Conservation (phyloP, 2,329 filamentous ascomycete species). For the Cryphonectria carpinicola region DNA sequence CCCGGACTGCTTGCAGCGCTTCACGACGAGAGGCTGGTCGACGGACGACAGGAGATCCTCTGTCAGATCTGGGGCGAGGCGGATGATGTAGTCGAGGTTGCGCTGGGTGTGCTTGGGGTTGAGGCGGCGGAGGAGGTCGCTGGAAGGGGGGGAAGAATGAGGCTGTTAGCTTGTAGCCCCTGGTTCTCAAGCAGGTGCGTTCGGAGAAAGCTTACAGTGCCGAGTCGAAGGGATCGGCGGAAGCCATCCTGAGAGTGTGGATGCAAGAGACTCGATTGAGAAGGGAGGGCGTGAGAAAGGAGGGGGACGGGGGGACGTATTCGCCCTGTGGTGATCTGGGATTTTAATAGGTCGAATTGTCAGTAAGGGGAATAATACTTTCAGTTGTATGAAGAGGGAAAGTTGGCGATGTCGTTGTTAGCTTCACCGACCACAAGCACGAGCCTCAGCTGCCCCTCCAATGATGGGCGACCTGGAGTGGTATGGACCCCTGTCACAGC, state of each 20-base stretch:
- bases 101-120: slow-evolving; percentile 89
- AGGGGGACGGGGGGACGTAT: neutral
- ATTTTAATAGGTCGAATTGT: neutral
- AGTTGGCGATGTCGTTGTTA: slow-evolving; percentile 24
- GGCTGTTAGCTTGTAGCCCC: slow-evolving; percentile 14
- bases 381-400: neutral
- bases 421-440: slow-evolving; percentile 27
- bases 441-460: slow-evolving; percentile 29
- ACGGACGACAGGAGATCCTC: slow-evolving; percentile 98
- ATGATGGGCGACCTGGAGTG: slow-evolving; percentile 16
- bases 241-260: slow-evolving; percentile 44
- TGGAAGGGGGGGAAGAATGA: slow-evolving; percentile 43
- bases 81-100: slow-evolving; percentile 88
- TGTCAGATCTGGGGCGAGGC: slow-evolving; percentile 86
- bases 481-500: slow-evolving; percentile 23
- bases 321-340: neutral
- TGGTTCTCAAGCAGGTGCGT: slow-evolving; percentile 18
- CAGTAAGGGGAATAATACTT: neutral
- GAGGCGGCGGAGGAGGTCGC: slow-evolving; percentile 96
- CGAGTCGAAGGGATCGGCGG: slow-evolving; percentile 72
- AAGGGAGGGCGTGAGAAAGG: too few species aligned
- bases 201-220: slow-evolving; percentile 64
- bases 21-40: slow-evolving; percentile 88
- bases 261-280: neutral
- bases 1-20: slow-evolving; percentile 83